Conservation (phyloP, 495 filamentous ascomycete species). For the Bathelium albidoporum region DNA sequence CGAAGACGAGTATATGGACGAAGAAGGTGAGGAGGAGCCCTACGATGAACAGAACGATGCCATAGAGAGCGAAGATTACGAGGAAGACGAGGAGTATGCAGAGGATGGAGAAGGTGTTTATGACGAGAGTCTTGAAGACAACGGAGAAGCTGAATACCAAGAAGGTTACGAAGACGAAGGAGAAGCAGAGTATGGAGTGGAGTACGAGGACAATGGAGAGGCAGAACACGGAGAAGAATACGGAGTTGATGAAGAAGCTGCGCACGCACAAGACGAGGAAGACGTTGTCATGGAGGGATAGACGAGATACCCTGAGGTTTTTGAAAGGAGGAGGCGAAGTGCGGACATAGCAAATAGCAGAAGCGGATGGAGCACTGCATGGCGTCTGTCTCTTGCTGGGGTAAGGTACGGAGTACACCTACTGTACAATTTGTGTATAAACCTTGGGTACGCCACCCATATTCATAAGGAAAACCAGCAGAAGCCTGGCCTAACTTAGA, state of each 20-base stretch:
- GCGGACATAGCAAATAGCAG: neutral
- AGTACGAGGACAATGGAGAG: slow-evolving; percentile 6
- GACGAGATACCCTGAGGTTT: neutral
- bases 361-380: neutral
- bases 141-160: neutral
- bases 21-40: slow-evolving; percentile 5
- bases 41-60: neutral
- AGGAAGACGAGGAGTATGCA: slow-evolving; percentile 5
- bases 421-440: neutral
- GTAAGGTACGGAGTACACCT: too few species aligned
- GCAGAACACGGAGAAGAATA: slow-evolving; percentile 13
- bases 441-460: neutral
- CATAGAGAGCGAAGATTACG: slow-evolving; percentile 5
- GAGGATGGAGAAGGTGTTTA: slow-evolving; percentile 12
- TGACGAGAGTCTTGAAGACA: slow-evolving; percentile 8
- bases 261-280: too few species aligned
- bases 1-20: neutral
- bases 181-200: neutral
- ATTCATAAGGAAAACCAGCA: neutral
- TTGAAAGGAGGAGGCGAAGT: neutral
- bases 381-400: neutral
- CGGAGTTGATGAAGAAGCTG: slow-evolving; percentile 4
- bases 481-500: neutral
- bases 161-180: slow-evolving; percentile 1
- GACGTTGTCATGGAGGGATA: slow-evolving; percentile 11